Evolutionary conservation across 495 filamentous ascomycete species (phyloP), one percentile per base, ranked within the genome.

Genomic region (Talaromyces borbonicus): DNA sequence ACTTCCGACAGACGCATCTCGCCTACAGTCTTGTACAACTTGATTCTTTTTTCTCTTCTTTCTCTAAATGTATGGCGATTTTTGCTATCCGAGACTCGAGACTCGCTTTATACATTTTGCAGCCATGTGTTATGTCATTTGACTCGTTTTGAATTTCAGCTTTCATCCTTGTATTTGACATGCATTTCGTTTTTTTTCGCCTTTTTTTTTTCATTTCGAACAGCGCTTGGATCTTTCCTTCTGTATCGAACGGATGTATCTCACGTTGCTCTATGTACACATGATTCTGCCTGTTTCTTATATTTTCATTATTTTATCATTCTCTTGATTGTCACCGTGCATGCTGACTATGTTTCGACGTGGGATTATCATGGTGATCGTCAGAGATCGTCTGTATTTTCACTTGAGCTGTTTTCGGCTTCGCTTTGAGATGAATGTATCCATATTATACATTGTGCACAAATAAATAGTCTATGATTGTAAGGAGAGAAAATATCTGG

Each of bases 341-440:
- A 11, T 29, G 26, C 11, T 29, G 6, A 29, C 33, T 14, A 8
- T 14, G 16, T 15, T 3, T 18, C 33, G 15, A 18, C 33, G 33
- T 36, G 15, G 33, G 20, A 18, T 9, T 36, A 19, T 14, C 33
- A 25, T 23, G 19, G 18, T 23, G 18, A 11, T 12, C 12, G 7
- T 30, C 6, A n/a, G 37, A 24, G 37, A 40, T 40, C 19, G 37
- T 23, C 9, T 40, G 37, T 40, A 43, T 30, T 43, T 24, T 31
- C 30, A n/a, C 5, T 24, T 31, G 16, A 30, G 43, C 8, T 32
- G 43, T 45, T 20, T 35, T 33, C 19, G 18, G 30, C 27, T 20
- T 35, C 22, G 20, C 30, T 46, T 35, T 46, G n/a, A 46, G 43
- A 46, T 46, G 43, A 46, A 46, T 46, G 43, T 46, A 46, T 26